These are phyloP conservation scores for Mortierella claussenii DNA, from an alignment of 192 early-diverging fungal genomes.

Conservation along the genomic window DNA sequence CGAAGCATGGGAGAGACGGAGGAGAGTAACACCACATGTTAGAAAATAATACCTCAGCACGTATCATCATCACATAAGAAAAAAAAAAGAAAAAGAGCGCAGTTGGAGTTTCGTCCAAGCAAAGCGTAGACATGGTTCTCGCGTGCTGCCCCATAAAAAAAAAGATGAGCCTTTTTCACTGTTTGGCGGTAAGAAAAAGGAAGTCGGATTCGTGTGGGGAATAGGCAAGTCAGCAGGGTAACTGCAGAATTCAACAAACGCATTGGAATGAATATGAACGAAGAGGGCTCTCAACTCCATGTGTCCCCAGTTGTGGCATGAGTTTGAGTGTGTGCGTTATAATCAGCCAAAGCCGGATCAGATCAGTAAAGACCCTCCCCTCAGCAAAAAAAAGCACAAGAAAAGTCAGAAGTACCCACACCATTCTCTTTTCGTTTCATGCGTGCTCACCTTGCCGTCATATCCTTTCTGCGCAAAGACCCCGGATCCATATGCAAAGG, in stretches of 20 bases:
- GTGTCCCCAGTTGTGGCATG: too few relatives aligned
- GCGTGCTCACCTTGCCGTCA: conserved; percentile 59
- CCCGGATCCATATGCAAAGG: conserved; percentile 95
- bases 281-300: conserved; percentile 12
- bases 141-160: not conserved
- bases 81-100: not conserved
- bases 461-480: conserved; percentile 93
- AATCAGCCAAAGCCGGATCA: too few relatives aligned
- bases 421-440: not conserved
- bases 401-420: not conserved
- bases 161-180: not conserved
- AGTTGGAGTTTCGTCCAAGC: too few relatives aligned
- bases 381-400: too few relatives aligned
- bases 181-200: conserved; percentile 11
- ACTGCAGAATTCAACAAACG: not conserved
- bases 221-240: not conserved
- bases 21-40: too few relatives aligned
- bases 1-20: not conserved
- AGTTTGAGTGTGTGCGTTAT: too few relatives aligned
- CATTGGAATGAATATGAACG: not conserved
- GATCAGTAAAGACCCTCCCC: too few relatives aligned
- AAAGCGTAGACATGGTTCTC: not conserved
- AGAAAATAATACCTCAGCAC: too few relatives aligned
- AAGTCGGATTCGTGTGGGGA: conserved; percentile 5
- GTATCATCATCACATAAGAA: not conserved